These are phyloP conservation scores for Rosa lucieae DNA, from an alignment of 306 rosid species.

Conservation along the genomic window DNA sequence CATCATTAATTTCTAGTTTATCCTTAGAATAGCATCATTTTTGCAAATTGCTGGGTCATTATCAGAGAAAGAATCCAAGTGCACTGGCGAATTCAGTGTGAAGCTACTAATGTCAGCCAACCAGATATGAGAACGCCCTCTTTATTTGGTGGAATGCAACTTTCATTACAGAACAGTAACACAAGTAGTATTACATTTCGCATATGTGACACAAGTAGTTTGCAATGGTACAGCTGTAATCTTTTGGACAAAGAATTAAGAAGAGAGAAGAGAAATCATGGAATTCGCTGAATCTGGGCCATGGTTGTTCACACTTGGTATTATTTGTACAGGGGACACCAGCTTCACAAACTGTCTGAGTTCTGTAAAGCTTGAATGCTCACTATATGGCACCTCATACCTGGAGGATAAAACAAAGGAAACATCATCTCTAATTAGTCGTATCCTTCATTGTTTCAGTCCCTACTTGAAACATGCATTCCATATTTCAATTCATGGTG, in stretches of 20 bases:
- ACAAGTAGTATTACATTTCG: neutral
- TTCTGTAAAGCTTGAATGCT: constrained; percentile 90
- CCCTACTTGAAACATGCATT: neutral
- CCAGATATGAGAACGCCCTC: neutral
- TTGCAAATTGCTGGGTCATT: neutral
- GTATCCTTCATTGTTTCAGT: neutral
- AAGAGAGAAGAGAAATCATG: constrained; percentile 69
- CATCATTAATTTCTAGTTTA: neutral
- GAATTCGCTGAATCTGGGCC: constrained; percentile 72
- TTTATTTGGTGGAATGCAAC: neutral
- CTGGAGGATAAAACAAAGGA: constrained; percentile 34
- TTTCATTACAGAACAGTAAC: neutral
- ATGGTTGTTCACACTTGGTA: constrained; percentile 86
- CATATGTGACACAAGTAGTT: too few relatives aligned
- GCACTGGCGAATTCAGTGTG: neutral
- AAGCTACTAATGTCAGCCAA: neutral
- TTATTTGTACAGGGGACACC: constrained; percentile 69
- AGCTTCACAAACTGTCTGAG: constrained; percentile 73
- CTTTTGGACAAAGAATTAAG: constrained; percentile 35
- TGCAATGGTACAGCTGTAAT: neutral
- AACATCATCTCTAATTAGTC: constrained; percentile 9
- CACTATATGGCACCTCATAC: constrained; percentile 95
- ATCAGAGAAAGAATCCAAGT: neutral
- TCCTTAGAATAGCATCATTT: neutral
- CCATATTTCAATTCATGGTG: neutral